These are phyloP conservation scores for Darksidea phi DNA, from an alignment of 495 filamentous ascomycete genomes.

Conservation along the genomic window DNA sequence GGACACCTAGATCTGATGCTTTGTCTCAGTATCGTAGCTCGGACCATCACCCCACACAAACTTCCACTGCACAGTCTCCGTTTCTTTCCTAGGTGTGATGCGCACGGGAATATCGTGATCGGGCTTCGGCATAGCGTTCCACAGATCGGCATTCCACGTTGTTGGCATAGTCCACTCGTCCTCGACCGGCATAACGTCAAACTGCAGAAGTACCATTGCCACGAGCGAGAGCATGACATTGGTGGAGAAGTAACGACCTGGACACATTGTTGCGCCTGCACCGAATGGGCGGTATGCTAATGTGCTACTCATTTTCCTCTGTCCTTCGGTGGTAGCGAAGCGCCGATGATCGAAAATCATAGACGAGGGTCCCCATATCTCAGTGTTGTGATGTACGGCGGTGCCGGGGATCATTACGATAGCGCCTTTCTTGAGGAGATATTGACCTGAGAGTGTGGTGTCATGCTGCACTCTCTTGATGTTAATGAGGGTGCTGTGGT, in stretches of 20 bases:
- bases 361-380: slow-evolving; percentile 9
- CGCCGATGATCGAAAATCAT: slow-evolving; percentile 7
- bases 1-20: too few relatives aligned
- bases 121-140: slow-evolving; percentile 18
- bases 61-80: slow-evolving; percentile 6
- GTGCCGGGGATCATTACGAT: slow-evolving; percentile 16
- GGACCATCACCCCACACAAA: slow-evolving; percentile 10
- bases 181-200: not conserved
- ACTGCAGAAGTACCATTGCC: slow-evolving; percentile 7
- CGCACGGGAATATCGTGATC: slow-evolving; percentile 6
- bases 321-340: not conserved
- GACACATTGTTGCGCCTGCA: slow-evolving; percentile 12
- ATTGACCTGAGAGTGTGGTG: not conserved
- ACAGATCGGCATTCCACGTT: slow-evolving; percentile 4
- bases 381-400: slow-evolving; percentile 1
- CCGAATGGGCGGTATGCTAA: slow-evolving; percentile 10
- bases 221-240: slow-evolving; percentile 7
- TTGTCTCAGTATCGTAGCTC: too few relatives aligned
- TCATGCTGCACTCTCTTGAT: slow-evolving; percentile 4
- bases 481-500: slow-evolving; percentile 5
- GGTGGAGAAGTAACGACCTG: slow-evolving; percentile 14
- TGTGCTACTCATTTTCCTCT: not conserved
- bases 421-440: slow-evolving; percentile 13
- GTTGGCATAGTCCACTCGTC: not conserved
- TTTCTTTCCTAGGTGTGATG: not conserved